Evolutionary conservation across 352 stramenopile species (phyloP).

Genomic region (Pythium coloratum): DNA sequence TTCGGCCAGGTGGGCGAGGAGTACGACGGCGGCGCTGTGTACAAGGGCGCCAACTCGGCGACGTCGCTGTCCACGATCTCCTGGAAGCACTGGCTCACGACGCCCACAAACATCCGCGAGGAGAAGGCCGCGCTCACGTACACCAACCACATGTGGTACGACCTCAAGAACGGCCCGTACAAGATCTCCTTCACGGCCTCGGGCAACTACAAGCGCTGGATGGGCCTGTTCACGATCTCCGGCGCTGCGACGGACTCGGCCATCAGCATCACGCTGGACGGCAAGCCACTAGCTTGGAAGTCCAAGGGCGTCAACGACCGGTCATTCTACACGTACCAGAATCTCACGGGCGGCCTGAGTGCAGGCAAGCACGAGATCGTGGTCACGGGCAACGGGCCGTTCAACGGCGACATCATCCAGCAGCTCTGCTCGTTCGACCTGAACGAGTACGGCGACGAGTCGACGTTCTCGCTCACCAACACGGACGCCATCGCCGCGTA

Average conservation of each 20-base stretch:
- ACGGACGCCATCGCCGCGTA: slow-evolving; percentile 33
- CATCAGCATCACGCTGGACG: slow-evolving; percentile 32
- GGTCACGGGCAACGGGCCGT: slow-evolving; percentile 25
- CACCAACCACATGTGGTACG: slow-evolving; percentile 39
- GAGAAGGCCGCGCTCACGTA: slow-evolving; percentile 31
- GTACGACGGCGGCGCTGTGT: slow-evolving; percentile 40
- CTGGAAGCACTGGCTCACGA: slow-evolving; percentile 41
- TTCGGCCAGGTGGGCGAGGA: slow-evolving; percentile 44
- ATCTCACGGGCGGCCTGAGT: slow-evolving; percentile 21
- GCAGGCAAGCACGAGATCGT: slow-evolving; percentile 30
- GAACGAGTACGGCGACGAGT: slow-evolving; percentile 34
- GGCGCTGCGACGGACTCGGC: slow-evolving; percentile 25
- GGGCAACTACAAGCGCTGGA: slow-evolving; percentile 34
- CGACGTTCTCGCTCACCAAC: slow-evolving; percentile 14
- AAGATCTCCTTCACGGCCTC: slow-evolving; percentile 34
- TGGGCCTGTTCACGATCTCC: slow-evolving; percentile 28
- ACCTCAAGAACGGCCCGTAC: slow-evolving; percentile 35
- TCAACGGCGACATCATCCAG: slow-evolving; percentile 34
- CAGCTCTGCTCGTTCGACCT: slow-evolving; percentile 36
- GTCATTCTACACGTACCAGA: slow-evolving; percentile 32
- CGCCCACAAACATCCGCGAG: slow-evolving; percentile 25
- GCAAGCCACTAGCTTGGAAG: slow-evolving; percentile 27
- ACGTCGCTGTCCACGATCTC: slow-evolving; percentile 6
- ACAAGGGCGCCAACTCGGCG: slow-evolving; percentile 38
- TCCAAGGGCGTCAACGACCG: slow-evolving; percentile 34